Evolutionary conservation across 305 asterid genomes (phyloP), one percentile per base, ranked within the genome.

Genomic region (Fraxinus xanthoxyloides): DNA sequence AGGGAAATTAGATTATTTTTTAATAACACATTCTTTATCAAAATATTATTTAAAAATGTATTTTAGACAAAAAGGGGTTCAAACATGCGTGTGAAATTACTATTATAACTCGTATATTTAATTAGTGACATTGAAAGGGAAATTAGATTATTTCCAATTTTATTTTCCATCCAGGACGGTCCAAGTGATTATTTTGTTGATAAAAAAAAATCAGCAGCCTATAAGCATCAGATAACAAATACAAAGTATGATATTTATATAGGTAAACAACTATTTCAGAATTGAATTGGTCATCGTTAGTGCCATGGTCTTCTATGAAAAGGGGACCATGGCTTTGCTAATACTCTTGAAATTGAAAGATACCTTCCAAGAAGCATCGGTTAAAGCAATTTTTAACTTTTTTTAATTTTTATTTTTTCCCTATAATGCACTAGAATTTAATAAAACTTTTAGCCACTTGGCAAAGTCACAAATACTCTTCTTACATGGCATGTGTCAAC

Each of bases 291-390:
- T 48, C 43, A 31, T 19, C 69, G 12, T 19, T 59, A 59, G 69
- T 59, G 69, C 26, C 69, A 19, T 7, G 69, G 69, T 75, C 78
- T 75, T 38, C 31, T 31, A 26, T 1, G 61, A 15, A 9, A 30
- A 59, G 76, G 48, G 82, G 81, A 70, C 73, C 78, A 72, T 79
- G 35, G 51, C 32, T 78, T 19, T 59, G 69, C 69, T 21, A 59
- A 54, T 54, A n/a, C 65, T 54, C 26, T n/a, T 54, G 65, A 54
- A 54, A 59, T 59, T 59, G 69, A 59, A 59, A 59, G 69, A 59
- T 7, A 59, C 69, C 30, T 59, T 19, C 69, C 30, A 59, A 59
- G 12, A 4, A 54, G 19, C 6, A 48, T 12, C n/a, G 21, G 59
- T 48, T 48, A 48, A 54, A 54, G 65, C 7, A 54, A 54, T 54